Percentiles rank a stretch among this genome's conserved stretches.
Conservation (phyloP, 108 stramenopile species). For the Craspedostauros australis region DNA sequence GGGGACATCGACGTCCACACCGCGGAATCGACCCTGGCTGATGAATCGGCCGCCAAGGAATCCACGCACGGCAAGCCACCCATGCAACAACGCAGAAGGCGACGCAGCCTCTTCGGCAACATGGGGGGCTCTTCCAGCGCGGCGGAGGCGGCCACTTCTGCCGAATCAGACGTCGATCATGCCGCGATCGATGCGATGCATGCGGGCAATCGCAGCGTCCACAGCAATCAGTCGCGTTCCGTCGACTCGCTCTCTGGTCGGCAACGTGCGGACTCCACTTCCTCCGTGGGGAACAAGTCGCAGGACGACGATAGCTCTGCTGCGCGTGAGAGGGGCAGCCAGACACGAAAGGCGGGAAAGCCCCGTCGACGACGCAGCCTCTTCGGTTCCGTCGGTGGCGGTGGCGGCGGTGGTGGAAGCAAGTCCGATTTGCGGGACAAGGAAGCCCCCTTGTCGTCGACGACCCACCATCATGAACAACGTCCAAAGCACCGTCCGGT, state of each 20-base stretch:
- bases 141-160: too few species aligned
- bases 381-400: constrained; percentile 3
- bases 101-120: too few species aligned
- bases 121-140: too few species aligned
- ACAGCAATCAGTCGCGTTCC: background rate
- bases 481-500: background rate
- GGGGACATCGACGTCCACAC: too few species aligned
- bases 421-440: background rate
- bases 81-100: too few species aligned
- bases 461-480: background rate
- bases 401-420: too few species aligned
- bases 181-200: too few species aligned
- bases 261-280: background rate
- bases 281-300: too few species aligned
- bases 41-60: too few species aligned
- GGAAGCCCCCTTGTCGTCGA: background rate
- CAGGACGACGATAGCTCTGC: background rate
- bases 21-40: too few species aligned
- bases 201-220: background rate
- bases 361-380: constrained; percentile 1
- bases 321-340: background rate
- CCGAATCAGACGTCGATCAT: too few species aligned
- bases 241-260: background rate
- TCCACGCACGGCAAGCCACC: too few species aligned
- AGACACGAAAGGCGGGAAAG: background rate